Evolutionary conservation across 768 basidiomycete genomes (phyloP), one percentile per base, ranked within the genome.

Genomic region (Naganishia kalamii): DNA sequence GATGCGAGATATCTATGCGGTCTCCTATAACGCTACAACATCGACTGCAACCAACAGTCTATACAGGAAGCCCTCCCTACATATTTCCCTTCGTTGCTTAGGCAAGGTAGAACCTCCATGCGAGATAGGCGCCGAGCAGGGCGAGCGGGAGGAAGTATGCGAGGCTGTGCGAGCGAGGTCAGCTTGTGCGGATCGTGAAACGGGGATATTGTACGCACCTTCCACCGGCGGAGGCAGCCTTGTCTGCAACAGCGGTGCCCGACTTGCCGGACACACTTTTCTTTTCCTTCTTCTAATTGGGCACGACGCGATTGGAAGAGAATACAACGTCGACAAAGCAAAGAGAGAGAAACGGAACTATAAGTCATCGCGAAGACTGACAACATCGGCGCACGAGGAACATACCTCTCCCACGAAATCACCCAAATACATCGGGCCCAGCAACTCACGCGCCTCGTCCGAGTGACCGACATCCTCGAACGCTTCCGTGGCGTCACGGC

Each of bases 381-480:
- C 25, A 27, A n/a, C 32, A 30, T 37, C 15, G 12, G 4, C 1
- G 21, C 8, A 47, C 17, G 27, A 19, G 50, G 50, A 11, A 74
- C 78, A 63, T 52, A 80, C 82, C 71, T 80, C 82, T 71, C 87
- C 81, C 75, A 89, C 88, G 70, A 93, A 90, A 0, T 88, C 85
- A 60, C 93, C 93, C 59, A 96, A 82, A 44, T 85, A 80, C 84
- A 96, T 85, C 69, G 79, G 86, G 19, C 84, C 85, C 60, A 98
- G 83, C 65, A 93, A 83, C 13, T 83, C 87, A 60, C 96, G 87
- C 27, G 96, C 96, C 80, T 99, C 96, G 71, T 98, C 94, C 0
- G 93, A 97, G 84, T 98, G 96, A 32, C 96, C 96, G 32, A 99
- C 94, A 78, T 99, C 96, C 81, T 98, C 94, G 74, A 99, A 99